These are phyloP conservation scores for Geotrichum macrosporum DNA, from an alignment of 1,139 yeast species.

Conservation along the genomic window DNA sequence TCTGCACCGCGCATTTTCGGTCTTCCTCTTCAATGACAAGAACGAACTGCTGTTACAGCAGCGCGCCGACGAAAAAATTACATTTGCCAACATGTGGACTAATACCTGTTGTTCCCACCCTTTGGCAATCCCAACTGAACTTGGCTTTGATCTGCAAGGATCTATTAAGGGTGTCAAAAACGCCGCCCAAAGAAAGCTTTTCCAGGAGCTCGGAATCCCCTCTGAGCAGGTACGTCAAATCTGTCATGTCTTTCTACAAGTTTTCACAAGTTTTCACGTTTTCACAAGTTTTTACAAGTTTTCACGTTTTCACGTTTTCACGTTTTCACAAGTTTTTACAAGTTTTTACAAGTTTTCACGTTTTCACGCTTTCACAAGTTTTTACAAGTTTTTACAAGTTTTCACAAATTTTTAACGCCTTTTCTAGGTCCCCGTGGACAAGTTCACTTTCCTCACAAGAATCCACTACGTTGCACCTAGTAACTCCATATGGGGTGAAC, in stretches of 20 bases:
- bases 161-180: conserved; percentile 74
- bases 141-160: conserved; percentile 57
- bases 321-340: no score
- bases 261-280: no score
- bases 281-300: no score
- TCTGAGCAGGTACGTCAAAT: conserved; percentile 43
- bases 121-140: conserved; percentile 71
- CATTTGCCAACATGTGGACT: conserved; percentile 97
- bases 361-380: no score
- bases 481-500: conserved; percentile 92
- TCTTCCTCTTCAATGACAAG: conserved; percentile 76
- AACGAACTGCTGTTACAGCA: conserved; percentile 80
- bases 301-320: no score
- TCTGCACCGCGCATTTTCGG: conserved; percentile 93
- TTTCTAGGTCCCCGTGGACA: conserved; percentile 52
- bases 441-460: conserved; percentile 81
- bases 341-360: no score
- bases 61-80: conserved; percentile 93
- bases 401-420: no score
- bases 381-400: no score
- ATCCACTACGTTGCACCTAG: conserved; percentile 91
- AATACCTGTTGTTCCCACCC: conserved; percentile 99
- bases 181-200: conserved; percentile 89
- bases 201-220: conserved; percentile 89
- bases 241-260: no score